A percentile compares a stretch with the other conserved stretches of the same genome.
phyloP scores from a whole-genome alignment of 176 grass and related monocot species.

The Microstegium vimineum region DNA sequence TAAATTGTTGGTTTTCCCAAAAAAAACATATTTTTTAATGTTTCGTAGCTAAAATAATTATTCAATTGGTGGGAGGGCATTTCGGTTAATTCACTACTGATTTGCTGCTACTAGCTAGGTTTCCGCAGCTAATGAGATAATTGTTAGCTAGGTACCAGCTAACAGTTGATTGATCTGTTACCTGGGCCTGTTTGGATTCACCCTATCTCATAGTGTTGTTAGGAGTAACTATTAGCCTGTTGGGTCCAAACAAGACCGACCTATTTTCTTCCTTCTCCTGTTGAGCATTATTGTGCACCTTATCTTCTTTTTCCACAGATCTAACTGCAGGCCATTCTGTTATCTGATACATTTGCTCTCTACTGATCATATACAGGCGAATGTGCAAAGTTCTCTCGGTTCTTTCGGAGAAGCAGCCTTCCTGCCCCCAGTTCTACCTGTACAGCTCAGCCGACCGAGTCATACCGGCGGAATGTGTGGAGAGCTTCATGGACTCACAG shows the following conservation, averaged over 20 bases:
- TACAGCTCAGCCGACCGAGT: conserved; percentile 86
- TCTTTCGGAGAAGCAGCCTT: conserved; percentile 65
- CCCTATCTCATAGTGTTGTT: background rate
- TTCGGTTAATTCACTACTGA: background rate
- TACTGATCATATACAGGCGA: conserved; percentile 50
- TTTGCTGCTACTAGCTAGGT: background rate
- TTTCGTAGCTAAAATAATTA: background rate
- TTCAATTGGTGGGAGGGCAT: background rate
- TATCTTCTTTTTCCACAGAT: background rate
- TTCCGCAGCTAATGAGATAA: background rate
- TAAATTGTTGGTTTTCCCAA: too few relatives aligned
- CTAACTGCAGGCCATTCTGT: background rate
- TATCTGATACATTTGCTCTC: background rate
- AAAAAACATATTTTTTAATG: too few relatives aligned
- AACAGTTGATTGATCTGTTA: background rate
- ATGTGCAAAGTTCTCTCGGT: conserved; percentile 53
- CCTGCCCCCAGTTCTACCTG: conserved; percentile 88
- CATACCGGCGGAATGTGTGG: conserved; percentile 57
- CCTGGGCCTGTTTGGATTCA: background rate
- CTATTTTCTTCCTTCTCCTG: too few relatives aligned
- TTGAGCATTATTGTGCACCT: background rate
- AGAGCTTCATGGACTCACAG: conserved; percentile 71
- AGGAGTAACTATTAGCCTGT: too few relatives aligned
- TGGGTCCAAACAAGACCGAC: too few relatives aligned
- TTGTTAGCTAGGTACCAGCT: background rate